Evolutionary conservation across 148 eudicot species (phyloP).

Genomic region (Persicaria tinctoria): DNA sequence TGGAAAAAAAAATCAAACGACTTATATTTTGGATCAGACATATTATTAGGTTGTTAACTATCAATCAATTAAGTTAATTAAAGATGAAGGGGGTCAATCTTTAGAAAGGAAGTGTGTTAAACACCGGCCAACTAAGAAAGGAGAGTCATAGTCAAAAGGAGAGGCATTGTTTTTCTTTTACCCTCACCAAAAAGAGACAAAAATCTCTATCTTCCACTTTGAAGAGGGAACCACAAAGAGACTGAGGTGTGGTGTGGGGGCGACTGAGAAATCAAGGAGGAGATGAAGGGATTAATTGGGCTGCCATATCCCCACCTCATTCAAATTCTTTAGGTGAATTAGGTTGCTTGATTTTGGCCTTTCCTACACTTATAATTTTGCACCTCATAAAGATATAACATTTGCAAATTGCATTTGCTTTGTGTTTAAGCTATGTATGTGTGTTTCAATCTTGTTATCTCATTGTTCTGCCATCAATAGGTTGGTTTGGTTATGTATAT

Average conservation of each 20-base stretch:
- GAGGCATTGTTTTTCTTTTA: slow-evolving; percentile 1
- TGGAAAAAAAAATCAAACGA: no score
- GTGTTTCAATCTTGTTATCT: neutral
- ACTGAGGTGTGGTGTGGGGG: neutral
- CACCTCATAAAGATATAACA: neutral
- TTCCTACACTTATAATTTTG: neutral
- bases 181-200: slow-evolving; percentile 2
- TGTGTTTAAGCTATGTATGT: neutral
- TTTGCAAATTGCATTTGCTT: neutral
- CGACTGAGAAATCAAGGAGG: slow-evolving; percentile 7
- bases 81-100: neutral
- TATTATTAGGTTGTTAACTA: no score
- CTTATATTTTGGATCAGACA: no score
- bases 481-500: neutral
- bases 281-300: neutral
- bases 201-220: slow-evolving; percentile 10
- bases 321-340: slow-evolving; percentile 4
- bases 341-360: neutral
- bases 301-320: neutral
- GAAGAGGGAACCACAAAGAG: neutral
- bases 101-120: neutral
- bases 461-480: neutral
- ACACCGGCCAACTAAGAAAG: neutral
- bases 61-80: no score
- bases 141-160: slow-evolving; percentile 8